Conservation (phyloP, 176 grass and related monocot species). For the Elymus sibiricus region DNA sequence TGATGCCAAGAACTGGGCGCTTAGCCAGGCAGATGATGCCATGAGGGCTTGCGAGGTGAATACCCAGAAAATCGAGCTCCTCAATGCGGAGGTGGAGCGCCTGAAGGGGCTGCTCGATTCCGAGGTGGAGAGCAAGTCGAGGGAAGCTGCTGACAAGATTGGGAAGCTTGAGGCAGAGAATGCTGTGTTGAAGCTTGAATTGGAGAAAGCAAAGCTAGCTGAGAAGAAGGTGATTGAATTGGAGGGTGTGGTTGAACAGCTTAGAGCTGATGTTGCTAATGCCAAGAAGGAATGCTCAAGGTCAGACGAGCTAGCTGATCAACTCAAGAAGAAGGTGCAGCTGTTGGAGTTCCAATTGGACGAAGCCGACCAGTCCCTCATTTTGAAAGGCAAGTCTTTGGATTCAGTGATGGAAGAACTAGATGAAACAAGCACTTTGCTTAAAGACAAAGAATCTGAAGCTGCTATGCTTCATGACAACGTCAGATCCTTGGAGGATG, state of each 20-base stretch:
- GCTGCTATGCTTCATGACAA: conserved; percentile 52
- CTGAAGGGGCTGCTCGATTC: conserved; percentile 57
- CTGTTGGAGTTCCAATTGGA: conserved; percentile 61
- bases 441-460: conserved; percentile 62
- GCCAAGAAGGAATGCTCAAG: conserved; percentile 35
- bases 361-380: conserved; percentile 55
- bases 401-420: conserved; percentile 57
- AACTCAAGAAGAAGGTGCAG: conserved; percentile 57
- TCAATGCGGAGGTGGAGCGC: conserved; percentile 48
- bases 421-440: conserved; percentile 50
- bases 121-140: conserved; percentile 37
- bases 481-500: conserved; percentile 58
- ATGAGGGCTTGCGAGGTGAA: conserved; percentile 52
- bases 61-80: conserved; percentile 48
- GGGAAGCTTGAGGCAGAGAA: conserved; percentile 51
- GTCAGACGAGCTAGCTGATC: conserved; percentile 35
- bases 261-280: conserved; percentile 41
- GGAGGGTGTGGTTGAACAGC: conserved; percentile 47
- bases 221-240: conserved; percentile 40
- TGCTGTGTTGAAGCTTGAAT: conserved; percentile 31
- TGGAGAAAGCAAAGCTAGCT: conserved; percentile 49
- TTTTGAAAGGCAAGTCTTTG: conserved; percentile 53
- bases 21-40: conserved; percentile 60
- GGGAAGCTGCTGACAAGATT: conserved; percentile 34
- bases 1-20: conserved; percentile 67